Evolutionary conservation across 208 protist genomes (phyloP).

Genomic region (Blastocrithidia nonstop): DNA sequence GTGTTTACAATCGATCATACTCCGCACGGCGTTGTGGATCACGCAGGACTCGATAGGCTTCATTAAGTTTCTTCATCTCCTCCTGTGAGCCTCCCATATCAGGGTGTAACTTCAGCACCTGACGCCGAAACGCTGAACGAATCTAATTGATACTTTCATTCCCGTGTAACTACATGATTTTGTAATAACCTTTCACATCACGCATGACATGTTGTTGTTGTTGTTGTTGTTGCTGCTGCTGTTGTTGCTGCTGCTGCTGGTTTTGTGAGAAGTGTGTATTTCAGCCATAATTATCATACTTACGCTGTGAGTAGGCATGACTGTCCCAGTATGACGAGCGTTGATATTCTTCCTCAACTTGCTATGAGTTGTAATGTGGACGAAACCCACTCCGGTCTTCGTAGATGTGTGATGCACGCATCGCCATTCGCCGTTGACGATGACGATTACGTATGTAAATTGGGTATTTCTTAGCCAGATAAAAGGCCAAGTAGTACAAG

Average conservation of each 20-base stretch:
- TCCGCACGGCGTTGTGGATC: constrained; percentile 87
- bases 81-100: constrained; percentile 65
- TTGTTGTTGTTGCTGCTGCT: neutral
- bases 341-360: constrained; percentile 52
- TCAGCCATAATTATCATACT: neutral
- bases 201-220: neutral
- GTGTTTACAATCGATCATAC: constrained; percentile 76
- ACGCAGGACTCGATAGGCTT: constrained; percentile 96
- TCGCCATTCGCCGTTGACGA: constrained; percentile 15
- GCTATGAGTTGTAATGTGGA: constrained; percentile 26
- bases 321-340: constrained; percentile 72
- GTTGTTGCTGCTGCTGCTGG: neutral
- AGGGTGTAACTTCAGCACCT: constrained; percentile 66
- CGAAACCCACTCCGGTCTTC: constrained; percentile 30
- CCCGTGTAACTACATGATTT: constrained; percentile 29
- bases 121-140: constrained; percentile 61
- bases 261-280: neutral
- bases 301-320: constrained; percentile 36
- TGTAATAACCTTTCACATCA: constrained; percentile 43
- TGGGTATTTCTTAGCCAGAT: constrained; percentile 4
- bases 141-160: constrained; percentile 83
- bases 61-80: constrained; percentile 58
- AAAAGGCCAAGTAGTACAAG: constrained; percentile 62
- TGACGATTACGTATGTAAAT: constrained; percentile 41
- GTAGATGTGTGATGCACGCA: constrained; percentile 17